Base-by-base conservation (phyloP, 805 yeast genomes). In the Ogataea pilisensis region DNA sequence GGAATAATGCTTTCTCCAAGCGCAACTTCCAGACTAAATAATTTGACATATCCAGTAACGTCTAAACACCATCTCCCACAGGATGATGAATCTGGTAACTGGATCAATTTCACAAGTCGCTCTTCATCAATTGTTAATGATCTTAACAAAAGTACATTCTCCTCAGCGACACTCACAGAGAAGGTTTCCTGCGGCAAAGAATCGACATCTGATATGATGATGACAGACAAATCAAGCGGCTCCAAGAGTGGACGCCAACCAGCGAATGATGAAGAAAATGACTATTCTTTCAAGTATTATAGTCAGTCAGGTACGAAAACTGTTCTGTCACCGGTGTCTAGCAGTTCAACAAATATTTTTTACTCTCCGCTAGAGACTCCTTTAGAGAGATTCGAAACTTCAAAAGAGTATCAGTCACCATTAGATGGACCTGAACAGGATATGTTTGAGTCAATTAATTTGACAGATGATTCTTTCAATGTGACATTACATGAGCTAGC, bases 1-100 rank as follows among this genome's bases (percentile, higher is more conserved):
- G 53, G 55, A 2, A 31, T 53, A 5, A 31, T 51, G 3, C 48
- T 44, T 20, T 56, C 61, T 12, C 55, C 58, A 4, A 55, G 60
- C 37, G 47, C 51, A 6, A 37, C 41, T 12, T 46, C 45, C n/a
- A 49, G 45, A 14, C 30, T 58, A 26, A 30, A 41, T n/a, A 38
- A 36, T 11, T 25, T 46, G 3, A 24, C 29, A 12, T 27, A 39
- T 20, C 26, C 26, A 22, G 26, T 22, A 11, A n/a, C 13, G 26
- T 34, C 4, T 20, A 5, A 27, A 14, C n/a, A 5, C 18, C n/a
- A n/a, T n/a, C n/a, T n/a, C 12, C 11, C 16, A n/a, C 22, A 32
- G 8, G 45, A 37, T 2, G 36, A 28, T 16, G 33, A 30, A 30
- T 24, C 29, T 16, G 26, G 22, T 24, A 50, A 55, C 29, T 55